A percentile compares a stretch with the other conserved stretches of the same genome.
These are phyloP conservation scores for Pythium biforme DNA, from an alignment of 352 stramenopile genomes.

Conservation along the genomic window DNA sequence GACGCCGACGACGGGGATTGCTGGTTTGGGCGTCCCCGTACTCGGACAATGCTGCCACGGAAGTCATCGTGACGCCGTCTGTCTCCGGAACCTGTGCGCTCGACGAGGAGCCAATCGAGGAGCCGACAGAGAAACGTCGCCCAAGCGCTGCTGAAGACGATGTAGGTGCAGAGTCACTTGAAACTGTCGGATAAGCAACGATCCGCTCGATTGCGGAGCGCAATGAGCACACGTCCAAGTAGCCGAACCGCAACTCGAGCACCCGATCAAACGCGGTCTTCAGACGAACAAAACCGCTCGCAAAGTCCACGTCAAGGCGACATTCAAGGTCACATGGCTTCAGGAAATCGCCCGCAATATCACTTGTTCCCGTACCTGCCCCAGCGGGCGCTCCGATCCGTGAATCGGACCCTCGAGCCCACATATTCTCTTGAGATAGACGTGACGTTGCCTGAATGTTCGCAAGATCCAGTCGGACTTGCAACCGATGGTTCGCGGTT, in stretches of 20 bases:
- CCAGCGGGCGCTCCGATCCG: slow-evolving; percentile 16
- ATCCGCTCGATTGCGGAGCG: slow-evolving; percentile 62
- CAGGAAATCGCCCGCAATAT: slow-evolving; percentile 65
- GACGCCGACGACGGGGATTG: slow-evolving; percentile 2
- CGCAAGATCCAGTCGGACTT: slow-evolving; percentile 55
- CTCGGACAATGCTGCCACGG: slow-evolving; percentile 12
- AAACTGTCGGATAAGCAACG: slow-evolving; percentile 31
- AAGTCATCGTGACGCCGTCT: slow-evolving; percentile 17
- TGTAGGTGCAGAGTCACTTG: slow-evolving; percentile 4
- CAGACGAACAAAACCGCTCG: slow-evolving; percentile 56
- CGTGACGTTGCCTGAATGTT: slow-evolving; percentile 77
- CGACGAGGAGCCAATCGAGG: slow-evolving; percentile 17
- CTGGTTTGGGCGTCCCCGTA: slow-evolving; percentile 1
- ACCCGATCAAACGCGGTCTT: slow-evolving; percentile 74
- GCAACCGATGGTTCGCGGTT: slow-evolving; percentile 49
- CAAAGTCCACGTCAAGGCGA: slow-evolving; percentile 68
- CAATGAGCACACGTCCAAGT: slow-evolving; percentile 78
- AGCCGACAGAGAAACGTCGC: slow-evolving; percentile 21
- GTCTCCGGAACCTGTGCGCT: slow-evolving; percentile 10
- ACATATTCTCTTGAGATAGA: slow-evolving; percentile 74
- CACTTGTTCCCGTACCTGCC: slow-evolving; percentile 2
- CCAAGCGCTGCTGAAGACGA: slow-evolving; percentile 11
- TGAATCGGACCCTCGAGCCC: slow-evolving; percentile 31
- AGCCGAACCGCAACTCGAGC: slow-evolving; percentile 80
- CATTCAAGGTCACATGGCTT: slow-evolving; percentile 76